Percentiles rank a stretch among this genome's conserved stretches.
phyloP scores from a whole-genome alignment of 371 early-diverging fungal genomes.

The Blakeslea trispora region DNA sequence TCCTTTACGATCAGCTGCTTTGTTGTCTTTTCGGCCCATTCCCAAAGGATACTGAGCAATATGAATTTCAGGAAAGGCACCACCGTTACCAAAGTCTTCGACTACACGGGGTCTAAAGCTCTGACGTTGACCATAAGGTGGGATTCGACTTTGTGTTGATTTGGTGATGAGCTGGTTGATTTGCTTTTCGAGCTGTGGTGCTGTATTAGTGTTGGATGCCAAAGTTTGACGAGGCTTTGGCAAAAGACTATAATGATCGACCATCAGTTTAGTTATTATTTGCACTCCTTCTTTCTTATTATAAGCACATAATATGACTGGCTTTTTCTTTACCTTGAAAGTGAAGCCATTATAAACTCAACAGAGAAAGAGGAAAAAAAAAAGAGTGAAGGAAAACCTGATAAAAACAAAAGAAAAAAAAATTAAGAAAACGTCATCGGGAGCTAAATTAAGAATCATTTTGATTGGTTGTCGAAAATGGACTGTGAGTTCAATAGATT shows the following conservation, averaged over 20 bases:
- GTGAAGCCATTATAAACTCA: conserved; percentile 28
- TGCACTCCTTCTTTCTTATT: too few relatives aligned
- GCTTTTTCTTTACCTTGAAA: conserved; percentile 39
- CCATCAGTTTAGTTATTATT: background rate
- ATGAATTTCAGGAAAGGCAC: conserved; percentile 94
- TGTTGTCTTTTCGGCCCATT: conserved; percentile 83
- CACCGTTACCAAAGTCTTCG: conserved; percentile 95
- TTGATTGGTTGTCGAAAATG: too few relatives aligned
- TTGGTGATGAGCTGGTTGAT: conserved; percentile 41
- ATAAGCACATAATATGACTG: too few relatives aligned
- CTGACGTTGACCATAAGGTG: conserved; percentile 83
- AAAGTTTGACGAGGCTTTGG: conserved; percentile 48
- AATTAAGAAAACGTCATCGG: too few relatives aligned
- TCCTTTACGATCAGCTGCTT: conserved; percentile 49
- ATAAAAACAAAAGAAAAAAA: conserved; percentile 10
- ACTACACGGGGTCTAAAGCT: conserved; percentile 79
- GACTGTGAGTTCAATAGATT: too few relatives aligned
- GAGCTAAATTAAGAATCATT: too few relatives aligned
- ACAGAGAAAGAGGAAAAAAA: background rate
- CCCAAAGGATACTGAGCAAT: conserved; percentile 90
- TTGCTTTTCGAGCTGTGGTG: conserved; percentile 40
- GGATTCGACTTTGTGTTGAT: conserved; percentile 50
- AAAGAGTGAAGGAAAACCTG: too few relatives aligned
- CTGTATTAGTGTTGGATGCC: conserved; percentile 25
- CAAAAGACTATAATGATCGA: conserved; percentile 31